Evolutionary conservation across 805 yeast genomes (phyloP), one percentile per base, ranked within the genome.

Genomic region (Yamadazyma nakazawae): DNA sequence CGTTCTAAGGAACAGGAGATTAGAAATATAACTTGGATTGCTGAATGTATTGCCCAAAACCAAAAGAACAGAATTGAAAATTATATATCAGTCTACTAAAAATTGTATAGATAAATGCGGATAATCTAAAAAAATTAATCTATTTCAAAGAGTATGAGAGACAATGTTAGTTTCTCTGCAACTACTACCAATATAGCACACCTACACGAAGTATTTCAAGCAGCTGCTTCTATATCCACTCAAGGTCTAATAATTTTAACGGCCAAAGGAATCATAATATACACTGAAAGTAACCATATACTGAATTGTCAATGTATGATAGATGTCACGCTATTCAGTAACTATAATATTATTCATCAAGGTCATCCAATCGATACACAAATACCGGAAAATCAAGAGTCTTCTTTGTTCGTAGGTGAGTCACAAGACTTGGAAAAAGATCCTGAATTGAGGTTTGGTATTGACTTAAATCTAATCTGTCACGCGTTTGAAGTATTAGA

Each of bases 1-100:
- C 86, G 89, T 68, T 85, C 96, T 14, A 87, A 86, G 61, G 99
- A 94, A 68, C 99, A 95, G 70, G 99, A 94, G 68, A 82, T 95
- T 49, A 81, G 99, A 68, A 94, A 94, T 66, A 85, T 94, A 55
- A 89, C 98, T n/a, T 94, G 99, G 99, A 92, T 94, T 47, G 96
- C 98, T 42, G 99, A 94, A 72, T 94, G 99, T 75, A 94, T 94
- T 72, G 97, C 98, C 28, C 99, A 95, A 68, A 91, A 90, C 64
- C 99, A 94, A 76, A 88, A 90, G 72, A 95, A 88, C 63, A 81
- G 97, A 66, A 88, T 94, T 55, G 84, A 85, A 58, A 88, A 88
- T 66, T 95, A 90, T 65, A 90, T 95, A 50, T 75, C 95, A 37
- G 97, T 92, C 35, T 89, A 84, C 57, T 90, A 72, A 44, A 40